These are phyloP conservation scores for Dacryopinax spathularia DNA, from an alignment of 768 basidiomycete genomes.

Conservation along the genomic window DNA sequence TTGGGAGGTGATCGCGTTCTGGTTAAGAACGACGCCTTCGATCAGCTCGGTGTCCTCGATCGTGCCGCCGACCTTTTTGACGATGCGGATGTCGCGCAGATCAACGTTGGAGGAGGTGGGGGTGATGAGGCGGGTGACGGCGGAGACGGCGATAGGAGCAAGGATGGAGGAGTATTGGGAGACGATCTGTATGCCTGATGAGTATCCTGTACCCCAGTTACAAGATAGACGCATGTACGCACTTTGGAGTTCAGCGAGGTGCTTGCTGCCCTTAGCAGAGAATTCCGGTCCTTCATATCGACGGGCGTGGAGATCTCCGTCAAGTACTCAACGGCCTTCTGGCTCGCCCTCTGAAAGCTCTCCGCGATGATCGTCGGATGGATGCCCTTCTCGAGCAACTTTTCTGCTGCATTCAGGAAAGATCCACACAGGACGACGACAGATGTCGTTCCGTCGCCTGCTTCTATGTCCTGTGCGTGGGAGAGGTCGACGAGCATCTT, in stretches of 20 bases:
- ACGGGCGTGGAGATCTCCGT: conserved; percentile 87
- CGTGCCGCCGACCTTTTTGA: conserved; percentile 97
- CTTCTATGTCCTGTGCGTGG: conserved; percentile 94
- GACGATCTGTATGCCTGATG: conserved; percentile 55
- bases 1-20: conserved; percentile 78
- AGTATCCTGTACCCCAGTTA: background rate
- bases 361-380: conserved; percentile 96
- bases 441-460: conserved; percentile 94
- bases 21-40: conserved; percentile 93
- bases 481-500: conserved; percentile 99
- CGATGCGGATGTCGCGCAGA: conserved; percentile 85
- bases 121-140: conserved; percentile 81
- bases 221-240: conserved; percentile 9
- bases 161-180: conserved; percentile 97
- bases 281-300: conserved; percentile 73
- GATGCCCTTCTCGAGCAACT: conserved; percentile 82
- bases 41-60: conserved; percentile 97
- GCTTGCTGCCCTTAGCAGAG: conserved; percentile 79
- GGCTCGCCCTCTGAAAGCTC: conserved; percentile 81
- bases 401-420: conserved; percentile 86
- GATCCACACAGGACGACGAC: conserved; percentile 95
- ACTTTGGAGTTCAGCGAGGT: conserved; percentile 96
- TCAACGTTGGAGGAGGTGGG: conserved; percentile 89
- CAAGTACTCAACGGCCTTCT: conserved; percentile 85
- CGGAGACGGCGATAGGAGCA: conserved; percentile 96